Conservation (phyloP, 306 rosid species). For the Corylus americana region DNA sequence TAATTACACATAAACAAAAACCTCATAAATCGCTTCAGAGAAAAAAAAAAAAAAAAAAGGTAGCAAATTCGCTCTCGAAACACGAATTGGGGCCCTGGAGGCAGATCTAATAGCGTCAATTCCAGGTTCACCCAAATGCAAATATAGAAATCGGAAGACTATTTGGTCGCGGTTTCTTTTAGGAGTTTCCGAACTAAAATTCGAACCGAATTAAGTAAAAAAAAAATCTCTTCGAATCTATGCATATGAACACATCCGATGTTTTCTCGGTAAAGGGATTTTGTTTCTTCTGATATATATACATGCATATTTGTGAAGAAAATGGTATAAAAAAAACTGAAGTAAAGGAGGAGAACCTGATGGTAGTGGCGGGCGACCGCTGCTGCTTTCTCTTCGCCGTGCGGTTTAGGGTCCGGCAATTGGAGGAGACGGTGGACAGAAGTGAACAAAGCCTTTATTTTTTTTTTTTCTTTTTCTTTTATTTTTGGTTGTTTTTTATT, state of each 20-base stretch:
- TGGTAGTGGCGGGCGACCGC: conserved; percentile 27
- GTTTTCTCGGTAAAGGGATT: not conserved
- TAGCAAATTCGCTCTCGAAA: conserved; percentile 6
- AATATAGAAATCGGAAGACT: conserved; percentile 20
- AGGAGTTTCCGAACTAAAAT: not conserved
- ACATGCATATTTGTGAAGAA: conserved; percentile 4
- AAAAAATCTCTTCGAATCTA: not conserved
- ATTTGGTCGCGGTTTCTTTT: conserved; percentile 15
- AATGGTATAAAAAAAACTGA: not conserved
- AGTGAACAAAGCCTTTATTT: conserved; percentile 18
- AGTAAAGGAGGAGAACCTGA: conserved; percentile 39
- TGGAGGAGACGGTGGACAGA: conserved; percentile 47
- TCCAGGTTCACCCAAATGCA: conserved; percentile 24
- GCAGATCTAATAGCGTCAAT: conserved; percentile 40
- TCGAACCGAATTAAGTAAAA: not conserved
- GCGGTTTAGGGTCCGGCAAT: conserved; percentile 40
- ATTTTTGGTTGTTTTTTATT: too few relatives aligned
- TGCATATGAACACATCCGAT: not conserved
- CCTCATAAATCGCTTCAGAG: conserved; percentile 5
- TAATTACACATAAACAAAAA: conserved; percentile 19
- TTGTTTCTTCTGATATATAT: conserved; percentile 12
- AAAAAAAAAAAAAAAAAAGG: not conserved
- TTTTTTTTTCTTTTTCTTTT: not conserved
- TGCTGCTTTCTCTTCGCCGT: conserved; percentile 27
- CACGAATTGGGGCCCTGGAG: conserved; percentile 29